Evolutionary conservation across 257 asterid genomes (phyloP).

Genomic region (Nyctanthes arbortristis): DNA sequence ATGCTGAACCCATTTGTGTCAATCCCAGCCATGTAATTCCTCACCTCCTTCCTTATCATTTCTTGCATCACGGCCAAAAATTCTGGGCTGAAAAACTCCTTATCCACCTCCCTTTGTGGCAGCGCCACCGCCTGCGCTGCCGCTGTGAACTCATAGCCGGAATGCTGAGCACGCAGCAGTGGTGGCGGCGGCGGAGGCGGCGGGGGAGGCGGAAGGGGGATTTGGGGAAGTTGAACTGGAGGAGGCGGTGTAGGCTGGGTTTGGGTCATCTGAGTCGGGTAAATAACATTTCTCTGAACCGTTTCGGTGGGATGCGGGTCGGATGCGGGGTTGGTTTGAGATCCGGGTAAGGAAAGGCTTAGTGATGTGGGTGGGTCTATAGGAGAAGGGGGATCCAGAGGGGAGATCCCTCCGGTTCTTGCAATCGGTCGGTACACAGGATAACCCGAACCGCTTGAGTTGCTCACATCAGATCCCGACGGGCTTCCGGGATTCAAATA

Average conservation of each 20-base stretch:
- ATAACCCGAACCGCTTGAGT: slow-evolving; percentile 46
- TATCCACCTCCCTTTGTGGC: slow-evolving; percentile 27
- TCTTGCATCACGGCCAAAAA: slow-evolving; percentile 69
- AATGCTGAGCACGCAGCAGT: slow-evolving; percentile 18
- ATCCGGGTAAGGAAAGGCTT: slow-evolving; percentile 57
- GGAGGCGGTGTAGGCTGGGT: slow-evolving; percentile 1
- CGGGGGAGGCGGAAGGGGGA: background rate
- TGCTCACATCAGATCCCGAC: slow-evolving; percentile 60
- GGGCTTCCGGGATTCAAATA: slow-evolving; percentile 57
- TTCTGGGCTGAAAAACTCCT: slow-evolving; percentile 62
- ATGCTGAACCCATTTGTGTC: slow-evolving; percentile 45
- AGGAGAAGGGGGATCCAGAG: slow-evolving; percentile 15
- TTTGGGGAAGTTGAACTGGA: background rate
- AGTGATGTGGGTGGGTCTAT: slow-evolving; percentile 51
- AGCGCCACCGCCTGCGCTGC: slow-evolving; percentile 5
- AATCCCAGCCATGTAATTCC: slow-evolving; percentile 67
- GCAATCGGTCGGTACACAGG: slow-evolving; percentile 46
- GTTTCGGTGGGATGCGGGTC: background rate
- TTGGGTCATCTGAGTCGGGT: background rate
- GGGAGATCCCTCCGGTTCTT: slow-evolving; percentile 42
- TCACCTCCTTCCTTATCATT: slow-evolving; percentile 68
- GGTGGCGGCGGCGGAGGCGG: slow-evolving; percentile 20
- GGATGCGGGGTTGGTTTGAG: slow-evolving; percentile 9
- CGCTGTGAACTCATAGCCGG: slow-evolving; percentile 28
- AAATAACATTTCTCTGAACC: background rate